These are phyloP conservation scores for Cucurbita ficifolia DNA, from an alignment of 306 rosid species.

Conservation along the genomic window DNA sequence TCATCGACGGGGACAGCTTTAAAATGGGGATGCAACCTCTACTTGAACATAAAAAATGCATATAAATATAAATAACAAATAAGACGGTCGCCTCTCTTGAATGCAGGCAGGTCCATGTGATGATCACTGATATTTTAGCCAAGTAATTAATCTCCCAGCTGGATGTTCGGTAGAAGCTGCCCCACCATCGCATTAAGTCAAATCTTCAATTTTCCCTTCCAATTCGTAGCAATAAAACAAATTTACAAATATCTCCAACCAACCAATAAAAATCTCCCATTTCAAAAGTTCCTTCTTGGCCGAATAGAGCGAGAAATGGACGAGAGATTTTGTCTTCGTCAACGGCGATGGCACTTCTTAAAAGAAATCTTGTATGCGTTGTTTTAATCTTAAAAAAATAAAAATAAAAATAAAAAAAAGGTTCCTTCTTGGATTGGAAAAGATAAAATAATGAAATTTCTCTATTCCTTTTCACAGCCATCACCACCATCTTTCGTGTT, in stretches of 20 bases:
- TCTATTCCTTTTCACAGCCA: not conserved
- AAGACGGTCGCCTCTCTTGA: not conserved
- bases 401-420: not conserved
- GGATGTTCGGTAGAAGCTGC: not conserved
- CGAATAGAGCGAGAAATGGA: not conserved
- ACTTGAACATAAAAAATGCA: not conserved
- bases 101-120: constrained; percentile 1
- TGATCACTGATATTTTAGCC: not conserved
- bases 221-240: not conserved
- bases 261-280: too few species aligned
- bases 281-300: not conserved
- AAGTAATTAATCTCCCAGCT: not conserved
- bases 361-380: not conserved
- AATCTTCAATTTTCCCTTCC: not conserved
- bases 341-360: not conserved
- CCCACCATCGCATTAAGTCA: not conserved
- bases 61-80: not conserved
- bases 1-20: not conserved
- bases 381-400: not conserved
- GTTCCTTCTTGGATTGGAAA: not conserved
- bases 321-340: not conserved
- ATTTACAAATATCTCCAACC: not conserved
- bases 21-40: not conserved
- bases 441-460: not conserved
- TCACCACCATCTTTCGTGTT: not conserved